Percentiles rank a stretch among this genome's conserved stretches.
Evolutionary conservation across 768 basidiomycete genomes (phyloP).

Genomic region (Rhizopogon roseolus): DNA sequence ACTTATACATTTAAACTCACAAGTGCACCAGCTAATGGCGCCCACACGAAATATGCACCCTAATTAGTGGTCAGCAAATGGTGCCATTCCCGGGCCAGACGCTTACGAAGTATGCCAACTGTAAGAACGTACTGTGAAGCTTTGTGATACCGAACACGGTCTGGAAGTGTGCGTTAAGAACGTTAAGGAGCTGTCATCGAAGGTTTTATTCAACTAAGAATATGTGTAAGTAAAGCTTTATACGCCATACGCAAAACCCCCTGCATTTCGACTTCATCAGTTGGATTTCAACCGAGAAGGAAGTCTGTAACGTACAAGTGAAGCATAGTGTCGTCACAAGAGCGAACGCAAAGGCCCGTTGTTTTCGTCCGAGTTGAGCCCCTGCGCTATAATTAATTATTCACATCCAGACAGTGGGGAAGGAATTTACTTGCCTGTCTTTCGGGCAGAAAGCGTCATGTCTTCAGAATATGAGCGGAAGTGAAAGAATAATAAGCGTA

Average conservation of each 20-base stretch:
- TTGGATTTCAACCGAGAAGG: neutral
- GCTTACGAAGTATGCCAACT: conserved; percentile 64
- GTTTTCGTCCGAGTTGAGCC: conserved; percentile 36
- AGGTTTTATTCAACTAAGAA: neutral
- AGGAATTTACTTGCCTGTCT: conserved; percentile 30
- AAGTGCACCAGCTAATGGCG: conserved; percentile 53
- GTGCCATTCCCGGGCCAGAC: neutral
- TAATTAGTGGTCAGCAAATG: conserved; percentile 7
- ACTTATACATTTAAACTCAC: conserved; percentile 37
- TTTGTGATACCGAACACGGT: conserved; percentile 60
- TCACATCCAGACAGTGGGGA: neutral
- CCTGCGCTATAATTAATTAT: conserved; percentile 8
- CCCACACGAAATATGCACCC: conserved; percentile 60
- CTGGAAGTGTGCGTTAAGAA: conserved; percentile 72
- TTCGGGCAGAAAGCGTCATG: conserved; percentile 34
- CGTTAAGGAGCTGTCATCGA: conserved; percentile 52
- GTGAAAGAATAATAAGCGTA: neutral
- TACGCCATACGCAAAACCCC: conserved; percentile 67
- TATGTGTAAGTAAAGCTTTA: conserved; percentile 14
- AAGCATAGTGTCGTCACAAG: conserved; percentile 76
- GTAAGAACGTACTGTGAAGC: conserved; percentile 68
- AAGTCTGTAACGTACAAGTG: conserved; percentile 43
- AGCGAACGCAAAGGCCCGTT: conserved; percentile 55
- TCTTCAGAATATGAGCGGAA: conserved; percentile 3
- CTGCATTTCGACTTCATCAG: conserved; percentile 19